Evolutionary conservation across 1,284 basidiomycete genomes (phyloP).

Genomic region (Exobasidium rhododendri): DNA sequence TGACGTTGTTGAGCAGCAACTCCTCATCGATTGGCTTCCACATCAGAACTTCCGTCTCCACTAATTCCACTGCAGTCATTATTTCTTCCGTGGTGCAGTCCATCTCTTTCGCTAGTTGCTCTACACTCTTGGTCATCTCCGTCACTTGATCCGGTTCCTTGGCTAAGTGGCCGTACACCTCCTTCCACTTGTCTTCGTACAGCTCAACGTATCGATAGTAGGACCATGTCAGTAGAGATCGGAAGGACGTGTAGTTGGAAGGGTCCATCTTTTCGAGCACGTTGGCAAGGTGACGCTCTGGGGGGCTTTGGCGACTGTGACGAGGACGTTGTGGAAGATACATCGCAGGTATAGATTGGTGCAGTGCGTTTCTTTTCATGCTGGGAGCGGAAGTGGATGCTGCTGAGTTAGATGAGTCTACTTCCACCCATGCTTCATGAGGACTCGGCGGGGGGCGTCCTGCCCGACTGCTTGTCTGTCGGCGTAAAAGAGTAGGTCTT

Average conservation of each 20-base stretch:
- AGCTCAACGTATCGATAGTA: constrained; percentile 3
- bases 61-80: background rate
- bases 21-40: background rate
- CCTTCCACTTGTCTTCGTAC: constrained; percentile 1
- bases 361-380: background rate
- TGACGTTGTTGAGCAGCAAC: background rate
- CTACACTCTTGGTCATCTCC: background rate
- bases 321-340: background rate
- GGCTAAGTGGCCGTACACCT: background rate
- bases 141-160: background rate
- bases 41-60: background rate
- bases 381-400: background rate
- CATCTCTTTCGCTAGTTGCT: background rate
- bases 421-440: background rate
- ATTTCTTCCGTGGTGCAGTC: background rate
- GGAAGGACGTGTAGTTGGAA: constrained; percentile 1
- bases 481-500: background rate
- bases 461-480: background rate
- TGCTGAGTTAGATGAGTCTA: background rate
- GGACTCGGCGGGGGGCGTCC: background rate
- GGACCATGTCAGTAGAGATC: constrained; percentile 5
- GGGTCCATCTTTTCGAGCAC: constrained; percentile 7
- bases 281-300: constrained; percentile 1
- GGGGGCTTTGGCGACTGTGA: background rate
- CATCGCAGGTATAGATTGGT: background rate